Conservation (phyloP, 2,329 filamentous ascomycete species). For the Ceratocystis diversiconidia region DNA sequence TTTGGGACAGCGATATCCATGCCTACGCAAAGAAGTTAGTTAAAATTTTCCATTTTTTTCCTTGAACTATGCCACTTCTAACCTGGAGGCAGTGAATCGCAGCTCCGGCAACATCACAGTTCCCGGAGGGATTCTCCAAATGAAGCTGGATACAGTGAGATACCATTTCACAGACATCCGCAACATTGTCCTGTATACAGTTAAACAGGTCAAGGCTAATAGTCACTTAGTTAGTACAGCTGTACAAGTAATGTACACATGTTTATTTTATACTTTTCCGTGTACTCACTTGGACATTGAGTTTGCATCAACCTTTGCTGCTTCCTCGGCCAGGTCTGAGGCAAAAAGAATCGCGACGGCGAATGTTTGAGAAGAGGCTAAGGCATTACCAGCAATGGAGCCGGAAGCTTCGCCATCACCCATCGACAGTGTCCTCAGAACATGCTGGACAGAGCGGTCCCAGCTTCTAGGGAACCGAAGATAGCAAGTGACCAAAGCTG, state of each 20-base stretch:
- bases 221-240: slow-evolving; percentile 22
- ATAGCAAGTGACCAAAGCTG: slow-evolving; percentile 63
- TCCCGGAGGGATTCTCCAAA: slow-evolving; percentile 18
- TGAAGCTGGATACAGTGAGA: slow-evolving; percentile 26
- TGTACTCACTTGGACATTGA: slow-evolving; percentile 39
- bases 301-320: slow-evolving; percentile 51
- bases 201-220: slow-evolving; percentile 29
- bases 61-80: slow-evolving; percentile 20
- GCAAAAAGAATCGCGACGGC: slow-evolving; percentile 16
- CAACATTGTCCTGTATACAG: slow-evolving; percentile 29
- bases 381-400: neutral
- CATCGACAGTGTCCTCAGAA: slow-evolving; percentile 34
- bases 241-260: neutral
- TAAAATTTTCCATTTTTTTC: neutral
- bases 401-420: neutral
- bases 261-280: neutral
- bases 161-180: slow-evolving; percentile 31
- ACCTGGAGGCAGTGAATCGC: slow-evolving; percentile 49
- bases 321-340: slow-evolving; percentile 44
- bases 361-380: slow-evolving; percentile 7
- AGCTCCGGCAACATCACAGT: slow-evolving; percentile 34
- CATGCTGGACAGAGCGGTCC: slow-evolving; percentile 48
- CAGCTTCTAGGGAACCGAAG: slow-evolving; percentile 55
- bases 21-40: slow-evolving; percentile 18
- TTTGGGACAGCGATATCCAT: slow-evolving; percentile 21